Evolutionary conservation across 495 filamentous ascomycete species (phyloP).

Genomic region (Penicillium egyptiacum): DNA sequence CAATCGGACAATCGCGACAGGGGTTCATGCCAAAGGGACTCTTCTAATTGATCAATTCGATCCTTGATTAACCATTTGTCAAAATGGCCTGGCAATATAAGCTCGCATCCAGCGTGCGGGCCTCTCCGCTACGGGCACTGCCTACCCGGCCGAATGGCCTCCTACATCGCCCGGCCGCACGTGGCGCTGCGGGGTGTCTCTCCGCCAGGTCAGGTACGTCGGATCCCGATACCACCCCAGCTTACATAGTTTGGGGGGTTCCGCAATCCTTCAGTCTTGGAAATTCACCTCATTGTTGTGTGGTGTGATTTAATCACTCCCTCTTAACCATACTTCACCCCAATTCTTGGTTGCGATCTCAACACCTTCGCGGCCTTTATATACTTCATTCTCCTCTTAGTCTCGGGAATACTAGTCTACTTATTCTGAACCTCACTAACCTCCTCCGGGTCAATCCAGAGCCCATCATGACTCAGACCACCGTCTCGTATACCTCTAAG

Average conservation of each 20-base stretch:
- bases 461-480: constrained; percentile 39
- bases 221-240: constrained; percentile 16
- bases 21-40: constrained; percentile 1
- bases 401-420: neutral
- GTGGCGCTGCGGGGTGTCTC: constrained; percentile 31
- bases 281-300: neutral
- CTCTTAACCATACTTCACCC: neutral
- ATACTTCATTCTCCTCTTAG: neutral
- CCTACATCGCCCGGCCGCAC: constrained; percentile 30
- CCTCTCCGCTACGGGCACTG: constrained; percentile 34
- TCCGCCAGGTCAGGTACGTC: constrained; percentile 35
- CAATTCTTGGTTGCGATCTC: neutral
- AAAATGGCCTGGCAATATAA: constrained; percentile 42
- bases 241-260: constrained; percentile 22
- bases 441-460: constrained; percentile 18
- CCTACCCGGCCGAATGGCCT: constrained; percentile 40
- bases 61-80: neutral
- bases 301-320: neutral
- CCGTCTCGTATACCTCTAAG: constrained; percentile 24
- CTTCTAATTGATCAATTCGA: constrained; percentile 9
- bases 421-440: constrained; percentile 23
- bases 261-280: neutral
- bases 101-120: constrained; percentile 37
- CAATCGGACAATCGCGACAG: constrained; percentile 2
- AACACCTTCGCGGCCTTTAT: neutral